phyloP scores from a whole-genome alignment of 73 alveolate genomes.

The Paramecium octaurelia region DNA sequence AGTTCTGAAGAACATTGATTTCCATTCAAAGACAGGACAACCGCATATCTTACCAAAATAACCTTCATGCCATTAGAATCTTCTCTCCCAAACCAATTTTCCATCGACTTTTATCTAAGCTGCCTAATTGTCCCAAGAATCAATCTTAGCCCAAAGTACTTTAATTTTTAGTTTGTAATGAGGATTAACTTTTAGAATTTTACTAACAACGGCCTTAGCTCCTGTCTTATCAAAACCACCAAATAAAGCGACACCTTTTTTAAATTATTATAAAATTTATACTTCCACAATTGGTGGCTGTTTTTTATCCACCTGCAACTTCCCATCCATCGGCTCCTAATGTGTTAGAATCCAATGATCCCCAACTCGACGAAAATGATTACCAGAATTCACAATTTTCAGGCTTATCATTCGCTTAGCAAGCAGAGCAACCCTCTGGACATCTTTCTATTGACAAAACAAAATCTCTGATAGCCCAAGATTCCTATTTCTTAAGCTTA shows the following conservation, averaged over 20 bases:
- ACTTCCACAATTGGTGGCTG: constrained; percentile 6
- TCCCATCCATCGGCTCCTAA: constrained; percentile 47
- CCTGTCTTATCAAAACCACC: constrained; percentile 42
- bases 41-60: neutral
- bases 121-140: constrained; percentile 41
- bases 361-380: neutral
- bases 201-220: neutral
- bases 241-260: neutral
- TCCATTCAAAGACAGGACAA: constrained; percentile 18
- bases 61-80: constrained; percentile 19
- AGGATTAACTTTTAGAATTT: neutral
- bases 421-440: constrained; percentile 53
- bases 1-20: neutral
- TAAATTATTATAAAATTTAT: neutral
- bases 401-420: neutral
- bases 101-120: constrained; percentile 46
- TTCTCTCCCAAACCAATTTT: neutral
- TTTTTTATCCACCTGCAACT: constrained; percentile 4
- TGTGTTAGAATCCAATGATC: neutral
- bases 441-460: neutral
- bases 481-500: neutral
- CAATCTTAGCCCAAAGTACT: neutral
- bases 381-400: neutral
- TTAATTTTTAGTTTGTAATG: constrained; percentile 25
- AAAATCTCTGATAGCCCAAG: constrained; percentile 41